Base-by-base conservation (phyloP, 1,284 basidiomycete genomes). In the Ustilago bromivora region DNA sequence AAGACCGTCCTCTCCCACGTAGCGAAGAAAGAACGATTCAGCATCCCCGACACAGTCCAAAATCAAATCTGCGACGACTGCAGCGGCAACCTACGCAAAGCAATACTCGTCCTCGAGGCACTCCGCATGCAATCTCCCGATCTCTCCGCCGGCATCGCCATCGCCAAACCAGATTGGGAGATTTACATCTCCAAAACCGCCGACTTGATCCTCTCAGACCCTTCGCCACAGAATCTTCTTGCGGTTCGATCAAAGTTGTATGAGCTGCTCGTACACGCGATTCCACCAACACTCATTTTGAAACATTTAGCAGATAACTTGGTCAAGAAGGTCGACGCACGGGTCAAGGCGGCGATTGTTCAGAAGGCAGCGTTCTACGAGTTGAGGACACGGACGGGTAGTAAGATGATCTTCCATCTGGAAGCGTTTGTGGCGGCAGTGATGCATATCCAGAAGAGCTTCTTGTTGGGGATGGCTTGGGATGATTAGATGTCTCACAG, bases 131-230 rank as follows among this genome's bases (percentile, higher is more conserved):
- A 85, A 62, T 82, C 82, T 35, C 81, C 71, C 28, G 71, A 69
- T 59, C 52, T 72, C 23, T 58, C 81, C 87, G 93, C 73, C 91
- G 93, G 49, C 92, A 28, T 87, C 46, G 93, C 95, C 57, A 94
- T 88, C 13, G 87, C 96, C 15, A 95, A 97, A 87, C 96, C 97
- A 13, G 97, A 99, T 84, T 99, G 97, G 97, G 96, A 99, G 87
- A 93, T 92, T n/a, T 99, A 98, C 85, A 96, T 95, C 80, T 89
- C 92, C 78, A 94, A 95, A 86, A 92, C 98, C 13, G 96, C 94
- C n/a, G 94, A 96, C 85, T 87, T 93, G 82, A 96, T 99, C 79
- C 88, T 98, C n/a, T 89, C 91, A 77, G 94, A 98, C 82, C 97
- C 98, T 87, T 91, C 92, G n/a, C 95, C 97, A 13, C 91, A 92